phyloP scores from a whole-genome alignment of 768 basidiomycete genomes.

The Russula brevipes region DNA sequence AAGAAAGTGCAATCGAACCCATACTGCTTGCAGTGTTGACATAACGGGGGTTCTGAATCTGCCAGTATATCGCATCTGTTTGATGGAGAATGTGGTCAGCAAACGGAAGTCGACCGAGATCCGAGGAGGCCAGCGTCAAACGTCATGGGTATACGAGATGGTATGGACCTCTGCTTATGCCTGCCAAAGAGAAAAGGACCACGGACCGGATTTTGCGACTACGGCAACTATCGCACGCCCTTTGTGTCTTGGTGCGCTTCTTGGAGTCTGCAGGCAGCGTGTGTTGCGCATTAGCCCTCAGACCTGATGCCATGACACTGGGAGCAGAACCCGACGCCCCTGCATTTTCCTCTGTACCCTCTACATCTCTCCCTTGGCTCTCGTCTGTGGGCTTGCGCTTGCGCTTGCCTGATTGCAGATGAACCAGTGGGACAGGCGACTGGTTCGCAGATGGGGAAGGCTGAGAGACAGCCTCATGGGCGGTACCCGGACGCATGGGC shows the following conservation, averaged over 20 bases:
- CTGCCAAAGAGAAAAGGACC: constrained; percentile 1
- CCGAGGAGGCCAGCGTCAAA: constrained; percentile 3
- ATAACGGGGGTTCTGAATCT: constrained; percentile 73
- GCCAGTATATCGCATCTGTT: constrained; percentile 76
- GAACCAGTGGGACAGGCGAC: constrained; percentile 12
- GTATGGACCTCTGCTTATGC: constrained; percentile 1
- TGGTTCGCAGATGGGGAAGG: constrained; percentile 34
- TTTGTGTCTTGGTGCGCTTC: constrained; percentile 89
- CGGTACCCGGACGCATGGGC: constrained; percentile 36
- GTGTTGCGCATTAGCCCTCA: constrained; percentile 23
- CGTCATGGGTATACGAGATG: constrained; percentile 11
- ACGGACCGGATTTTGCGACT: constrained; percentile 78
- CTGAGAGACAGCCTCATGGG: constrained; percentile 33
- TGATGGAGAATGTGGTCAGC: constrained; percentile 20
- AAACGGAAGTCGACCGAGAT: constrained; percentile 6
- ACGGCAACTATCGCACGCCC: constrained; percentile 89
- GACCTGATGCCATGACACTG: constrained; percentile 31
- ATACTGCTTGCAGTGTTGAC: constrained; percentile 94
- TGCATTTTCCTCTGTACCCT: constrained; percentile 58
- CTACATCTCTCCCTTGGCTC: constrained; percentile 29
- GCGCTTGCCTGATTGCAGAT: constrained; percentile 44
- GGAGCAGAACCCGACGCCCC: constrained; percentile 46
- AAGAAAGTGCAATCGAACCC: constrained; percentile 95
- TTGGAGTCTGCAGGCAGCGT: constrained; percentile 51
- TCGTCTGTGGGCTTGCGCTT: constrained; percentile 47